phyloP scores from a whole-genome alignment of 345 rosid species.

The Carallia pectinifolia region DNA sequence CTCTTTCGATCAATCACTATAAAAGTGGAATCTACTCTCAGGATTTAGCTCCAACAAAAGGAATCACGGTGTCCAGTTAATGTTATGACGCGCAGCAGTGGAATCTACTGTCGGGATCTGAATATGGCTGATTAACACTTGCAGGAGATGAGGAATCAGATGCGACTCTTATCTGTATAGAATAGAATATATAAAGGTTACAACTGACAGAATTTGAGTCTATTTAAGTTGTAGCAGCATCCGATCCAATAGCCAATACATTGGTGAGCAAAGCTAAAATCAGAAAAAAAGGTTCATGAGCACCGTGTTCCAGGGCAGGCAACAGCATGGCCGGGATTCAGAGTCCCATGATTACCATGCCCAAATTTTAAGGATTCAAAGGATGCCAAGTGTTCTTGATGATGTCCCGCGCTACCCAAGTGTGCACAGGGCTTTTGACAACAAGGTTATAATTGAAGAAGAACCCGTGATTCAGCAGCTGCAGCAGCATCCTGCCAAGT shows the following conservation, averaged over 20 bases:
- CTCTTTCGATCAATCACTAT: no score
- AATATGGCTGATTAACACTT: background rate
- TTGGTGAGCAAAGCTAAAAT: background rate
- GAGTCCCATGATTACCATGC: conserved; percentile 36
- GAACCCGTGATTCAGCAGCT: conserved; percentile 2
- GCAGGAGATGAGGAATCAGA: conserved; percentile 30
- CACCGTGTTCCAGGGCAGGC: conserved; percentile 10
- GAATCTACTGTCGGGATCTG: no score
- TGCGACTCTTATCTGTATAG: conserved; percentile 27
- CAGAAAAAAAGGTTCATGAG: conserved; percentile 4
- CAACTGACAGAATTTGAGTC: background rate
- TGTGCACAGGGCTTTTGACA: conserved; percentile 40
- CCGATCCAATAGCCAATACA: background rate
- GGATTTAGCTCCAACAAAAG: no score
- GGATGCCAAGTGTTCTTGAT: conserved; percentile 30
- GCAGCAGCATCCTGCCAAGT: conserved; percentile 14
- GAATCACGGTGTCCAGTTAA: no score
- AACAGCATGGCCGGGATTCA: conserved; percentile 25
- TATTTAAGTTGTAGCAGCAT: conserved; percentile 23
- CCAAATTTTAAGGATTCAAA: conserved; percentile 25
- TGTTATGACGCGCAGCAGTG: no score
- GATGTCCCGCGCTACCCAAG: conserved; percentile 46
- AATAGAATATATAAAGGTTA: conserved; percentile 9
- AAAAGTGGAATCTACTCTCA: no score
- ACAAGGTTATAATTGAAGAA: conserved; percentile 17